These are phyloP conservation scores for Cyclocybe aegerita DNA, from an alignment of 768 basidiomycete species.

Conservation along the genomic window DNA sequence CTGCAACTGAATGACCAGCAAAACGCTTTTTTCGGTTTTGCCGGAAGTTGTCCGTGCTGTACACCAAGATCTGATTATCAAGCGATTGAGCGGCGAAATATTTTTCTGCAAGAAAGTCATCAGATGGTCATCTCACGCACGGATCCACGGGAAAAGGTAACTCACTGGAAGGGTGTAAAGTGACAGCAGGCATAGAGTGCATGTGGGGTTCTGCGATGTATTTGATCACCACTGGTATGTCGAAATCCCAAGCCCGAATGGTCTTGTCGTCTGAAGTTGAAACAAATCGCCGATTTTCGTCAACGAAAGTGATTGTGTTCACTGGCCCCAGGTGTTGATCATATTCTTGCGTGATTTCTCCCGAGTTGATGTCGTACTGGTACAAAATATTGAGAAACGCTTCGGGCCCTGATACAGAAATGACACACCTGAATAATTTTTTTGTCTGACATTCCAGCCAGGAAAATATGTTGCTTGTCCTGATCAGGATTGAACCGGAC, in stretches of 20 bases:
- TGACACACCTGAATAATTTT: conserved; percentile 90
- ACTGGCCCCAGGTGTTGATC: conserved; percentile 98
- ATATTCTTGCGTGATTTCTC: conserved; percentile 97
- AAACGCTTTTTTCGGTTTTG: conserved; percentile 99
- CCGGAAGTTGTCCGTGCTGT: conserved; percentile 97
- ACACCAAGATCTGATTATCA: conserved; percentile 97
- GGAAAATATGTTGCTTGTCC: conserved; percentile 93
- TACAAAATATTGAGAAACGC: conserved; percentile 14
- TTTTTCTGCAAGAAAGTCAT: conserved; percentile 56
- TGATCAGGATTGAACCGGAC: conserved; percentile 94
- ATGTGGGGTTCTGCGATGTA: conserved; percentile 99
- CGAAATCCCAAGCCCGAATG: conserved; percentile 98
- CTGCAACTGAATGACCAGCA: conserved; percentile 94
- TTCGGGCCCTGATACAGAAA: background rate
- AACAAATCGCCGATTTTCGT: conserved; percentile 95
- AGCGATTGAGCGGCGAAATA: conserved; percentile 97
- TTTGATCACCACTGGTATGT: conserved; percentile 99
- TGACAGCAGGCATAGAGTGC: conserved; percentile 99
- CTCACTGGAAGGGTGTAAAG: conserved; percentile 92
- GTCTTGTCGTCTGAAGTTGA: conserved; percentile 99
- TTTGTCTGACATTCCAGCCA: conserved; percentile 99
- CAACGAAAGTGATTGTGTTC: conserved; percentile 98
- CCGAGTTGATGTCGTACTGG: conserved; percentile 93
- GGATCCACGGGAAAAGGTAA: conserved; percentile 19
- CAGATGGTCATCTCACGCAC: conserved; percentile 9